Percentiles rank a stretch among this genome's conserved stretches.
Evolutionary conservation across 208 protist species (phyloP).

Genomic region (Leishmania gerbilli): DNA sequence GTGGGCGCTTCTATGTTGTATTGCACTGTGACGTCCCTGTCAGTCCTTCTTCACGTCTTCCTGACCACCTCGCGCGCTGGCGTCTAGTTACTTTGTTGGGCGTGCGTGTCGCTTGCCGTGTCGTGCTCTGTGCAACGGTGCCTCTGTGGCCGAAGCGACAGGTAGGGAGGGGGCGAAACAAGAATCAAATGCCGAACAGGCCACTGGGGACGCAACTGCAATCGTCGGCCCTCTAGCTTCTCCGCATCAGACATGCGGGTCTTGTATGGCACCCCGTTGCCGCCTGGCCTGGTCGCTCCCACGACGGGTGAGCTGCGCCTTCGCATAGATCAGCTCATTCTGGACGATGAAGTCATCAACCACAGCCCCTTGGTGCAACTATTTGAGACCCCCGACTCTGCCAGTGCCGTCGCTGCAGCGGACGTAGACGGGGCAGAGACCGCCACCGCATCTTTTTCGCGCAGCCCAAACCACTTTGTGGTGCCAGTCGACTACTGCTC

Average conservation of each 20-base stretch:
- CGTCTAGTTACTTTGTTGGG: not conserved
- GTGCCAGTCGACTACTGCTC: constrained; percentile 84
- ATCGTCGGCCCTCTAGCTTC: too few relatives aligned
- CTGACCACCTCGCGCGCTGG: not conserved
- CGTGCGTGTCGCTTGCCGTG: not conserved
- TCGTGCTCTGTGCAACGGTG: not conserved
- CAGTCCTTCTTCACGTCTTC: not conserved
- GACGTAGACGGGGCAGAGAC: not conserved
- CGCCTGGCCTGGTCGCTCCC: constrained; percentile 64
- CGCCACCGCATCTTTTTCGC: constrained; percentile 2
- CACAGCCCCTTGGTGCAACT: constrained; percentile 55
- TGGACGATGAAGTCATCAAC: constrained; percentile 71
- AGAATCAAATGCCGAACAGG: not conserved
- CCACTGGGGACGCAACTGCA: not conserved
- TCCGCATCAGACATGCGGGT: constrained; percentile 33
- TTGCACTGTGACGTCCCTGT: not conserved
- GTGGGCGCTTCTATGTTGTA: not conserved
- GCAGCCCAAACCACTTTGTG: constrained; percentile 51
- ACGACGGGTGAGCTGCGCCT: constrained; percentile 83
- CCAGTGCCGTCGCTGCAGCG: not conserved
- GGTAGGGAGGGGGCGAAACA: not conserved
- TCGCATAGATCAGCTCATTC: constrained; percentile 76
- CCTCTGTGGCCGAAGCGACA: not conserved
- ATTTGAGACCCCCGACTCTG: constrained; percentile 15
- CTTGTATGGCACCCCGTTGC: constrained; percentile 73